Base-by-base conservation (phyloP, 352 stramenopile species). In the Globisporangium rhizosaccharum region DNA sequence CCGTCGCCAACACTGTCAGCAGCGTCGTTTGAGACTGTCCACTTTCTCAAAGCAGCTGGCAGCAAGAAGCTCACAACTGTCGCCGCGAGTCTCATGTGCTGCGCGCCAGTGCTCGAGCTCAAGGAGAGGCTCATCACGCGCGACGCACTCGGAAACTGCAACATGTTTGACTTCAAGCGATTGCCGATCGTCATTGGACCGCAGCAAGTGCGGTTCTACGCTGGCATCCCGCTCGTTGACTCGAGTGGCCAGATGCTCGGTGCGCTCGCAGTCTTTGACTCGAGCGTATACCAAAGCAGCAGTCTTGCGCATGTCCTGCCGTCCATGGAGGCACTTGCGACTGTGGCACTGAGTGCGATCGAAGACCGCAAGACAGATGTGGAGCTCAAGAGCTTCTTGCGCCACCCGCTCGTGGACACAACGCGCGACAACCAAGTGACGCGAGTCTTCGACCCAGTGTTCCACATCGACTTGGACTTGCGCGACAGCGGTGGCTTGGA, bases 161-260 rank as follows among this genome's bases (percentile, higher is more conserved):
- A 66, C 12, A 67, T 56, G 33, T 84, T 75, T 49, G 81, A 85
- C 23, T 86, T 89, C 20, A 55, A 66, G 12, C 63, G 73, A n/a
- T 63, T 91, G 0, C 78, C 84, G 33, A 78, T 93, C 44, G 84
- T 93, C 2, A 63, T 79, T 44, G 84, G 82, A 0, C 80, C 84
- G 1, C 84, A 93, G 54, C 73, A 82, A 37, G 76, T 76, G 14
- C 75, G 71, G 20, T 92, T 90, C 60, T 93, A 93, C 61, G 78
- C 76, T 3, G 79, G 82, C 1, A 72, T 90, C 15, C 80, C 79
- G 39, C 68, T 92, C 5, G 58, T 75, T 2, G 73, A 88, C 67
- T 44, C 56, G 46, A 76, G 72, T 33, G 57, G 65, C 3, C 72
- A 73, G 9, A 61, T 76, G 8, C 65, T 91, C 26, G 84, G 84